phyloP scores from a whole-genome alignment of 2,329 filamentous ascomycete genomes.

The Penicillium brevicompactum region DNA sequence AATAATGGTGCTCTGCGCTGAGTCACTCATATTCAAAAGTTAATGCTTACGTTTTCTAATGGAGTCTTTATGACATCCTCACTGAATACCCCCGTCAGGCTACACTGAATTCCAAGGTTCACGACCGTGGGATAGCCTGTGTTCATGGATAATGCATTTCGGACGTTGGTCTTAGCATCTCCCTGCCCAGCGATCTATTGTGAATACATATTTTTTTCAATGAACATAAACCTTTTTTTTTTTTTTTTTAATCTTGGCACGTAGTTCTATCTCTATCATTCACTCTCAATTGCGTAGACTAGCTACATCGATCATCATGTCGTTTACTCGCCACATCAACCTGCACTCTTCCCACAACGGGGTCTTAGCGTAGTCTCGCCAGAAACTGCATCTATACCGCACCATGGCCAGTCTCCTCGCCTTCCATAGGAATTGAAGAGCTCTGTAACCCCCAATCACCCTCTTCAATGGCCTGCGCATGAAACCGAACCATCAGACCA shows the following conservation, averaged over 20 bases:
- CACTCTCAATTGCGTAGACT: too few species aligned
- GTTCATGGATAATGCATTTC: neutral
- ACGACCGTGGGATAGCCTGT: neutral
- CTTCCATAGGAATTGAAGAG: neutral
- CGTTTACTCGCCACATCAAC: too few species aligned
- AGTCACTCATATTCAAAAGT: neutral
- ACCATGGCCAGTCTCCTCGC: neutral
- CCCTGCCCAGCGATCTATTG: too few species aligned
- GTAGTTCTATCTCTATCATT: too few species aligned
- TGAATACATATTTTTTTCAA: too few species aligned
- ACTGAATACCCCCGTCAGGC: neutral
- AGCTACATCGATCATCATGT: too few species aligned
- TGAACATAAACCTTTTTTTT: too few species aligned
- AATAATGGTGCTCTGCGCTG: neutral
- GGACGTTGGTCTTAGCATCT: neutral
- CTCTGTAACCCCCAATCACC: constrained; percentile 31
- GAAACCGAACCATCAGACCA: constrained; percentile 28
- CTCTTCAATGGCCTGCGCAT: constrained; percentile 23
- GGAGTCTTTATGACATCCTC: neutral
- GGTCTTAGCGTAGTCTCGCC: neutral
- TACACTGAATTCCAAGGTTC: neutral
- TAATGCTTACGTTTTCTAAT: neutral
- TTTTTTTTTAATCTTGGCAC: too few species aligned
- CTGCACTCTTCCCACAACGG: too few species aligned
- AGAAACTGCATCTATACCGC: neutral